Percentiles rank a stretch among this genome's conserved stretches.
These are phyloP conservation scores for Leptodontidium sp. DNA, from an alignment of 2,329 filamentous ascomycete genomes.

Conservation along the genomic window DNA sequence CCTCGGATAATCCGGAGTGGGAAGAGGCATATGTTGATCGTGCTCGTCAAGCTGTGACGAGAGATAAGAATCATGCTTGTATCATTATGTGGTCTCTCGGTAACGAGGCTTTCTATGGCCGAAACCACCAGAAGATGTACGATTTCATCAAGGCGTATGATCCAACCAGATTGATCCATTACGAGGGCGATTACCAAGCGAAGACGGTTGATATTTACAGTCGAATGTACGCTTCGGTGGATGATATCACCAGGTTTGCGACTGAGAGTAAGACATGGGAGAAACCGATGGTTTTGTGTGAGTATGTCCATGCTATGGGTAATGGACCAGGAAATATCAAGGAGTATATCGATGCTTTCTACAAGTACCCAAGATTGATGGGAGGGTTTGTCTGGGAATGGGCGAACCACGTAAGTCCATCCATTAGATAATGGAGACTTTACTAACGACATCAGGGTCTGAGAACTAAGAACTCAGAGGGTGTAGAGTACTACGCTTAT, in stretches of 20 bases:
- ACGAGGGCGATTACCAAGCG: conserved; percentile 62
- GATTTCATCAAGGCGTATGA: conserved; percentile 60
- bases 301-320: conserved; percentile 59
- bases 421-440: background rate
- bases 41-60: conserved; percentile 59
- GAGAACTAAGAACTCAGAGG: conserved; percentile 47
- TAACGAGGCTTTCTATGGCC: conserved; percentile 65
- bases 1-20: conserved; percentile 58
- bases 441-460: conserved; percentile 44
- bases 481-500: conserved; percentile 52
- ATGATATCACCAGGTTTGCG: conserved; percentile 38
- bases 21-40: conserved; percentile 63
- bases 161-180: conserved; percentile 61
- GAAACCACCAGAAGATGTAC: conserved; percentile 64
- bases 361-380: conserved; percentile 59
- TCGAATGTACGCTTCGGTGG: conserved; percentile 61
- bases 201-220: conserved; percentile 62
- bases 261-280: conserved; percentile 34
- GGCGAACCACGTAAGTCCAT: conserved; percentile 50
- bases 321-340: conserved; percentile 65
- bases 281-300: conserved; percentile 50
- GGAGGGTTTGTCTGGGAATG: conserved; percentile 61
- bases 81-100: conserved; percentile 67
- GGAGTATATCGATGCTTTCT: conserved; percentile 63
- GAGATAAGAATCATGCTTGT: conserved; percentile 64